Base-by-base conservation (phyloP, 2,329 filamentous ascomycete genomes). In the Orbilia brochopaga region DNA sequence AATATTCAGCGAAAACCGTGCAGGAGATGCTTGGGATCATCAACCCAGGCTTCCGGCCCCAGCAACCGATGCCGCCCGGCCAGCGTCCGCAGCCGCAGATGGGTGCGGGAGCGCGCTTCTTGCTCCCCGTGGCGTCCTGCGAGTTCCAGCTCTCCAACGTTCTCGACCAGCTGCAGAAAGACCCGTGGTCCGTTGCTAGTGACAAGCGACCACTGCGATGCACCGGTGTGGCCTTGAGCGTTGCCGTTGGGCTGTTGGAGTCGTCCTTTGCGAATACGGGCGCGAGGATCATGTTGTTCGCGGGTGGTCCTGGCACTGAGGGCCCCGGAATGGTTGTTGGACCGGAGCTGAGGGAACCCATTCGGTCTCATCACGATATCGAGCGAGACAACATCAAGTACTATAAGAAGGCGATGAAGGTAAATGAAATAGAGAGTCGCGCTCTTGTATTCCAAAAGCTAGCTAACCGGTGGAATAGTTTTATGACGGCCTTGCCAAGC, bases 351-450 rank as follows among this genome's bases (percentile, higher is more conserved):
- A 90, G 93, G 79, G 94, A 99, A 79, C 92, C 95, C 8, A 97
- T 99, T 75, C 89, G 94, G 78, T 97, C 93, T 46, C 94, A 99
- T 81, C 94, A 99, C 81, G 94, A 99, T 78, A 99, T 99, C 80
- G 94, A 99, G 79, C 88, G 92, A 66, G 94, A 99, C 80, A 97
- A 97, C 79, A 96, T 96, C 82, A 99, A 99, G 81, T 97, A 97
- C 82, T 97, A 96, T 83, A 99, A 99, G 85, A 99, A 99, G 82
- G 94, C 94, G 21, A 81, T 97, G 56, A 99, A 97, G 87, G 90
- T 91, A 80, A 67, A 83, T 55, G 21, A 2, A 35, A 53, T n/a
- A 40, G 23, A 19, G 17, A 27, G 19, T 42, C 15, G n/a, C 50
- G 15, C 37, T 19, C 21, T 10, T 11, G 21, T n/a, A 21, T n/a